These are phyloP conservation scores for Cordia subcordata DNA, from an alignment of 257 asterid species.

Conservation along the genomic window DNA sequence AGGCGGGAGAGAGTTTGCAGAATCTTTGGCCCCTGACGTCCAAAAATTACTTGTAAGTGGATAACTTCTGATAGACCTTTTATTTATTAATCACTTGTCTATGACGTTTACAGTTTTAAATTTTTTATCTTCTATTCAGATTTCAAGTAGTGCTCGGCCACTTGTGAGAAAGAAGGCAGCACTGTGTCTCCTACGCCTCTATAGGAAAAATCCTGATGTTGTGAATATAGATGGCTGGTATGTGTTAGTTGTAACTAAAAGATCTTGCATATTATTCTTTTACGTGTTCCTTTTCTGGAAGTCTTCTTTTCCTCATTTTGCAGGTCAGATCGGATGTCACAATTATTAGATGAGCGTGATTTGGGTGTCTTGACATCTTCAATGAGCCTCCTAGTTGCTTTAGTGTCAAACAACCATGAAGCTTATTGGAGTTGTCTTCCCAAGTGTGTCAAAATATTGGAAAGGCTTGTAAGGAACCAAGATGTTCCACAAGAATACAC, in stretches of 20 bases:
- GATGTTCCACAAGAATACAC: constrained; percentile 98
- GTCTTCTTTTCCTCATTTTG: constrained; percentile 17
- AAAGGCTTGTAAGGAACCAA: constrained; percentile 93
- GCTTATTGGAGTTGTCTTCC: constrained; percentile 97
- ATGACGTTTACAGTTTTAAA: constrained; percentile 22
- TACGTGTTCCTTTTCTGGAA: constrained; percentile 6
- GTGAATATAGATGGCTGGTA: constrained; percentile 99
- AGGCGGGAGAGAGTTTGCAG: constrained; percentile 99
- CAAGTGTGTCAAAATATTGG: constrained; percentile 85
- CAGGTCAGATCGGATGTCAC: constrained; percentile 99
- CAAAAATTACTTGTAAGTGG: constrained; percentile 92
- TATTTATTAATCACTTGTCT: constrained; percentile 13
- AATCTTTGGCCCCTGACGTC: constrained; percentile 99
- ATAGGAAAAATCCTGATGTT: constrained; percentile 92
- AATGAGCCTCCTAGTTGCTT: constrained; percentile 92
- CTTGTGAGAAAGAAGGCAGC: constrained; percentile 99
- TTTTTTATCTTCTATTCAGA: constrained; percentile 37
- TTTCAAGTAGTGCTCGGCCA: constrained; percentile 96
- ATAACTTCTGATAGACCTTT: constrained; percentile 21
- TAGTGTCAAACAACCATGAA: constrained; percentile 93
- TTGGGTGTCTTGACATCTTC: constrained; percentile 97
- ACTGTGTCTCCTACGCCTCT: constrained; percentile 90
- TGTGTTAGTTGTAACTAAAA: background rate
- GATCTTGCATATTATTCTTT: background rate
- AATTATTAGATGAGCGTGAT: constrained; percentile 97